Conservation (phyloP, 2,329 filamentous ascomycete genomes). For the Rhinocladiella similis region DNA sequence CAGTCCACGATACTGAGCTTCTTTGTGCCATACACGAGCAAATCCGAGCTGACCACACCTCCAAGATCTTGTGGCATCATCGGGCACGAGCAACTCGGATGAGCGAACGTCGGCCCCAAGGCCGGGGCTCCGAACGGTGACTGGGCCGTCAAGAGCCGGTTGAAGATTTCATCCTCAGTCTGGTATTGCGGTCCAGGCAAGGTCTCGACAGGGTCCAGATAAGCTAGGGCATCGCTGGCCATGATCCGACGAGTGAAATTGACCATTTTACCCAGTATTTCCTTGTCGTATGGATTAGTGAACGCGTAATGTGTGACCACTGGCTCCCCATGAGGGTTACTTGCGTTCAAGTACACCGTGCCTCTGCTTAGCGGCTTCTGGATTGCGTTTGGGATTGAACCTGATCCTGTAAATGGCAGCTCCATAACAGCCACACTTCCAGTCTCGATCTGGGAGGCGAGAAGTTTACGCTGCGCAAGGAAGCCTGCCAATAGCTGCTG, state of each 20-base stretch:
- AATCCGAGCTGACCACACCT: conserved; percentile 29
- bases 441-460: conserved; percentile 12
- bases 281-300: conserved; percentile 21
- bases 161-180: conserved; percentile 19
- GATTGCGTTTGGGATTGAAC: conserved; percentile 19
- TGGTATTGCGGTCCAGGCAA: conserved; percentile 13
- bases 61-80: conserved; percentile 7
- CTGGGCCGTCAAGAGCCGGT: conserved; percentile 1
- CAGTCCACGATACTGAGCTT: conserved; percentile 37
- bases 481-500: conserved; percentile 20
- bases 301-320: conserved; percentile 21
- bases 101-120: conserved; percentile 14
- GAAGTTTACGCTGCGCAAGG: conserved; percentile 19
- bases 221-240: conserved; percentile 9
- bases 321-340: conserved; percentile 18
- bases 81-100: conserved; percentile 8
- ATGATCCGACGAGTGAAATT: conserved; percentile 21
- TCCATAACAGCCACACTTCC: conserved; percentile 19
- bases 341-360: conserved; percentile 23
- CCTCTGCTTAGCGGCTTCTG: conserved; percentile 25
- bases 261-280: conserved; percentile 13
- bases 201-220: conserved; percentile 14
- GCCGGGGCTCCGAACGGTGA: conserved; percentile 2
- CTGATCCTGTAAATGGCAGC: conserved; percentile 12
- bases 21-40: conserved; percentile 34